These are phyloP conservation scores for Solanum bukasovii DNA, from an alignment of 257 asterid genomes.

Conservation along the genomic window DNA sequence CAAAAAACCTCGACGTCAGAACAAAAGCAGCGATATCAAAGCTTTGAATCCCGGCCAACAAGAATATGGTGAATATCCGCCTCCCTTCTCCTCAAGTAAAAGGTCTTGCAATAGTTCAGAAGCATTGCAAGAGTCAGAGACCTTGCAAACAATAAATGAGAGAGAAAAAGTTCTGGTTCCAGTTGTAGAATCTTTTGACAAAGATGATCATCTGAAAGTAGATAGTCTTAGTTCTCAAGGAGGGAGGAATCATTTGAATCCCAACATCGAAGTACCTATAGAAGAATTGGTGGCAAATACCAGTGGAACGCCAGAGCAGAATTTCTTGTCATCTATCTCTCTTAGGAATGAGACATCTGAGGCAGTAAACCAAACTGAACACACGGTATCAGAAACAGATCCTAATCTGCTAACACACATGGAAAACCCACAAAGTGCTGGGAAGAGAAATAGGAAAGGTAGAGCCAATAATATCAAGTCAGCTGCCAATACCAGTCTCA, in stretches of 20 bases:
- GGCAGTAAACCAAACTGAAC: slow-evolving; percentile 17
- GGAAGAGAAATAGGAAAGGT: slow-evolving; percentile 52
- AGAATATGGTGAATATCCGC: background rate
- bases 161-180: slow-evolving; percentile 15
- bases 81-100: background rate
- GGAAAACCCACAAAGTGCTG: slow-evolving; percentile 28
- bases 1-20: slow-evolving; percentile 17
- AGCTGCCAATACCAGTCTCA: slow-evolving; percentile 6
- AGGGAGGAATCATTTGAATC: slow-evolving; percentile 13
- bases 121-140: slow-evolving; percentile 17
- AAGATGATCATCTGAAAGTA: slow-evolving; percentile 21
- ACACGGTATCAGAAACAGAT: slow-evolving; percentile 16
- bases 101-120: slow-evolving; percentile 8
- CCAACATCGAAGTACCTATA: slow-evolving; percentile 3
- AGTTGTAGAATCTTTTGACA: slow-evolving; percentile 23
- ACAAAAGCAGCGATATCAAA: slow-evolving; percentile 9
- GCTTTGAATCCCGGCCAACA: slow-evolving; percentile 11
- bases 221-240: slow-evolving; percentile 14
- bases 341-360: slow-evolving; percentile 20
- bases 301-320: slow-evolving; percentile 43
- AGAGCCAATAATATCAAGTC: slow-evolving; percentile 16
- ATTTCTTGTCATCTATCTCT: slow-evolving; percentile 19
- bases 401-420: slow-evolving; percentile 24
- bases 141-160: slow-evolving; percentile 9
- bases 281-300: slow-evolving; percentile 63